Base-by-base conservation (phyloP, 192 early-diverging fungal species). In the Bifiguratus adelaidae region DNA sequence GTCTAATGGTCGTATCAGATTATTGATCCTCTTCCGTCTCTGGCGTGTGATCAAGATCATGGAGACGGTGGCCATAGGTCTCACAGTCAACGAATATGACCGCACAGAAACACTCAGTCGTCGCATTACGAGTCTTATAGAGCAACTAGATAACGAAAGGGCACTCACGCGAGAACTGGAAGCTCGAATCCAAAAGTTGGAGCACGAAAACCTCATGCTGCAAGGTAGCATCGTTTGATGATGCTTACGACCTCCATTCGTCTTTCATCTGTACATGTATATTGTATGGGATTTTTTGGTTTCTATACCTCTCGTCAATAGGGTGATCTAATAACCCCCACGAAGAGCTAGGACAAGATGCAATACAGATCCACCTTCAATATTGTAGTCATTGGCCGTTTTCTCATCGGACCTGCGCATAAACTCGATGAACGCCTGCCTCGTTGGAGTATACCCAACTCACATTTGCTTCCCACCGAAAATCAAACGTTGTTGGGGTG, bases 331-430 rank as follows among this genome's bases (percentile, higher is more conserved):
- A 34, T 60, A 21, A 23, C 95, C 95, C 44, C 95, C 95, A 67
- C 95, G 87, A 50, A 97, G 84, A 25, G 92, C 86, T 43, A 97
- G 65, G 7, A 97, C 95, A 65, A 97, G 73, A 63, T 97, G 95
- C 32, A 97, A 67, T 7, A 92, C 83, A 8, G 81, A 79, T 23
- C 89, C 90, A 19, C 74, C 82, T 44, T 79, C 73, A 50, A 93
- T 81, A 28, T 61, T 60, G 61, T 82, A 85, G 24, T 89, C 78
- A 0, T 57, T 52, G 0, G 76, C 78, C 1, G 73, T 75, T 49
- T 79, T 80, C 12, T 93, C 83, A 51, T 95, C 93, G 30, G 61
- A 55, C 88, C 88, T 91, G 15, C 24, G 16, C 28, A 21, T n/a
- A n/a, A n/a, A n/a, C n/a, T n/a, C n/a, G n/a, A n/a, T n/a, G n/a